Conservation (phyloP, 2,329 filamentous ascomycete species). For the Trichophyton verrucosum region DNA sequence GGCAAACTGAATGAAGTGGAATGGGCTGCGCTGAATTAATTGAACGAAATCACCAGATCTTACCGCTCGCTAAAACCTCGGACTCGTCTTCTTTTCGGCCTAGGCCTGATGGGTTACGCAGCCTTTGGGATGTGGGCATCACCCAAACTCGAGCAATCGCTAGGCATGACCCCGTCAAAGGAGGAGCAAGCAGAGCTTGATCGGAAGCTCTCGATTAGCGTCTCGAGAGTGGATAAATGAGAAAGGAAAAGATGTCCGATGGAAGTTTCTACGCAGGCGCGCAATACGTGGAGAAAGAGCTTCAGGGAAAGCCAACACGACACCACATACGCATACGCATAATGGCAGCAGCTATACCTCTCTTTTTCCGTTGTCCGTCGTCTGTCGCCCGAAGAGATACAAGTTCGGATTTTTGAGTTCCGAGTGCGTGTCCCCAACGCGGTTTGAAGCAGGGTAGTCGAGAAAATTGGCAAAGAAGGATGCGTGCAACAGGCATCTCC, state of each 20-base stretch:
- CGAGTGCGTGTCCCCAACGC: neutral
- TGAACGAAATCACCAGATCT: slow-evolving; percentile 34
- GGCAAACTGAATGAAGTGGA: neutral
- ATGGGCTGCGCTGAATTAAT: neutral
- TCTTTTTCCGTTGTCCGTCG: neutral
- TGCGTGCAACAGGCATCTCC: neutral
- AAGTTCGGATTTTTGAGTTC: neutral
- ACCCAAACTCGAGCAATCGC: slow-evolving; percentile 58
- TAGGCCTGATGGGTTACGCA: slow-evolving; percentile 66
- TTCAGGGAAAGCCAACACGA: too few species aligned
- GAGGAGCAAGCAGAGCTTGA: slow-evolving; percentile 58
- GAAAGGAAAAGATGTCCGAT: too few species aligned
- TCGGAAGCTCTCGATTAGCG: slow-evolving; percentile 23
- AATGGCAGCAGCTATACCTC: neutral
- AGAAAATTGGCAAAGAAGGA: neutral
- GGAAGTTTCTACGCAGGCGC: too few species aligned
- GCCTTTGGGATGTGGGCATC: slow-evolving; percentile 58
- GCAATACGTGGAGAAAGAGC: too few species aligned
- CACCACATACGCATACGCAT: neutral
- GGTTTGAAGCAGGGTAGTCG: neutral
- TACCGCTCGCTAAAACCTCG: slow-evolving; percentile 61
- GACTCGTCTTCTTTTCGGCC: slow-evolving; percentile 59
- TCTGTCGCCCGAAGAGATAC: neutral
- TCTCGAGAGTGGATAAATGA: slow-evolving; percentile 14
- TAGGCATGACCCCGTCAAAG: slow-evolving; percentile 60